These are phyloP conservation scores for Alnus rubra DNA, from an alignment of 306 rosid genomes.

Conservation along the genomic window DNA sequence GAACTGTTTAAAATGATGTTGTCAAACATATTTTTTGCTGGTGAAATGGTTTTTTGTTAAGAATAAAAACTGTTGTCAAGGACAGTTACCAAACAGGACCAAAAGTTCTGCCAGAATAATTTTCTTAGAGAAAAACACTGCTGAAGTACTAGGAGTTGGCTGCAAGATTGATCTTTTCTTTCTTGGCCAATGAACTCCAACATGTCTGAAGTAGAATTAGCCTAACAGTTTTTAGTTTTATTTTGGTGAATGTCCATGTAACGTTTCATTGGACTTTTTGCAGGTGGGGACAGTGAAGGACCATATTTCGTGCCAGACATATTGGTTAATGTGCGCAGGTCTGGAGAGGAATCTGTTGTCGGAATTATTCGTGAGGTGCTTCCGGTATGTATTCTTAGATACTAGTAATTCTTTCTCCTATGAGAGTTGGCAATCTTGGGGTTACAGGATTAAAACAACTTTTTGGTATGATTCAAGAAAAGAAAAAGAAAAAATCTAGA, in stretches of 20 bases:
- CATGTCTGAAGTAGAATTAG: background rate
- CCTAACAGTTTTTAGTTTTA: background rate
- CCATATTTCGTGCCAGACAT: slow-evolving; percentile 87
- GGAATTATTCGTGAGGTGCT: slow-evolving; percentile 89
- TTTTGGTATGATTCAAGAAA: background rate
- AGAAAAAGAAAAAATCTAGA: background rate
- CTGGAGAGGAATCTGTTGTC: slow-evolving; percentile 67
- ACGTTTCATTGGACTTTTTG: slow-evolving; percentile 29
- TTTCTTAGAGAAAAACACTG: background rate
- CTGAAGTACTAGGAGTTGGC: background rate
- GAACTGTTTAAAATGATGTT: too few species aligned
- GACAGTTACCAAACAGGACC: too few species aligned
- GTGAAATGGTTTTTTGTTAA: too few species aligned
- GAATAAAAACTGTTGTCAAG: too few species aligned
- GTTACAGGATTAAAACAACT: background rate
- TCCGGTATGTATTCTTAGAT: slow-evolving; percentile 54
- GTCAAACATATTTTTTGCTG: too few species aligned
- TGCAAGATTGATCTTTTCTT: background rate
- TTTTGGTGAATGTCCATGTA: background rate
- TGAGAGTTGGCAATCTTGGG: slow-evolving; percentile 5
- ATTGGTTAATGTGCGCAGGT: slow-evolving; percentile 76
- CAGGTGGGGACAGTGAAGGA: slow-evolving; percentile 90
- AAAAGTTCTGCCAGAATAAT: too few species aligned
- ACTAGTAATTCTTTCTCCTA: background rate
- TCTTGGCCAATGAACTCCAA: background rate